Conservation (phyloP, 305 asterid species). For the Ajuga reptans region DNA sequence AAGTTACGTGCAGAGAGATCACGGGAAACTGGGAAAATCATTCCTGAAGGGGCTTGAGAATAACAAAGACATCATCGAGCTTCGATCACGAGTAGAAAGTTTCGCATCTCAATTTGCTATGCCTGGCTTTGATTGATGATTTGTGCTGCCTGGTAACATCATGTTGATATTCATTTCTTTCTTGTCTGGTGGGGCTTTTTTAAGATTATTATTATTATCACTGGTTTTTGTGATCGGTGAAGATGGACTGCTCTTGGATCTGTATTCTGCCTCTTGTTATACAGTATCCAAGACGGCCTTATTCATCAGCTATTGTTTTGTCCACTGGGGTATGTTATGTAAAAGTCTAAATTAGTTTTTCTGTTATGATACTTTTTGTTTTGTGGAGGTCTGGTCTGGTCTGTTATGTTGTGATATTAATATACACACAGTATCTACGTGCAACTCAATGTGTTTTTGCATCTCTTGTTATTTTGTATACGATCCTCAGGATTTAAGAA, state of each 20-base stretch:
- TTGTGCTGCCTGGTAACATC: not conserved
- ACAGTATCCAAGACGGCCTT: too few species aligned
- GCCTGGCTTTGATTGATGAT: constrained; percentile 73
- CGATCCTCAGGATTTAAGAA: too few species aligned
- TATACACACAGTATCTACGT: not conserved
- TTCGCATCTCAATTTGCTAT: constrained; percentile 78
- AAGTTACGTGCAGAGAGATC: constrained; percentile 68
- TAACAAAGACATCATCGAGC: constrained; percentile 72
- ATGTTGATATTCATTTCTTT: not conserved
- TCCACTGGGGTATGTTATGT: constrained; percentile 14
- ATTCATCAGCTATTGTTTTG: constrained; percentile 17
- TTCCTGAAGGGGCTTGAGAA: constrained; percentile 68
- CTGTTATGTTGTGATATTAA: not conserved
- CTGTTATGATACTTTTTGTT: not conserved
- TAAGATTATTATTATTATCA: not conserved
- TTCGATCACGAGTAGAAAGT: constrained; percentile 63
- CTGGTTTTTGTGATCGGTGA: not conserved
- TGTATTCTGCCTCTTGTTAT: too few species aligned
- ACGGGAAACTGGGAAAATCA: constrained; percentile 60
- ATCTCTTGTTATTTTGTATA: not conserved
- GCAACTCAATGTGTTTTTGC: constrained; percentile 5
- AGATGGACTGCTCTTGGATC: not conserved
- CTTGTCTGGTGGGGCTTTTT: not conserved
- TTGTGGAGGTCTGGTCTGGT: too few species aligned
- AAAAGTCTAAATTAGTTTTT: not conserved